Base-by-base conservation (phyloP, 495 filamentous ascomycete genomes). In the Massariosphaeria phaeospora region DNA sequence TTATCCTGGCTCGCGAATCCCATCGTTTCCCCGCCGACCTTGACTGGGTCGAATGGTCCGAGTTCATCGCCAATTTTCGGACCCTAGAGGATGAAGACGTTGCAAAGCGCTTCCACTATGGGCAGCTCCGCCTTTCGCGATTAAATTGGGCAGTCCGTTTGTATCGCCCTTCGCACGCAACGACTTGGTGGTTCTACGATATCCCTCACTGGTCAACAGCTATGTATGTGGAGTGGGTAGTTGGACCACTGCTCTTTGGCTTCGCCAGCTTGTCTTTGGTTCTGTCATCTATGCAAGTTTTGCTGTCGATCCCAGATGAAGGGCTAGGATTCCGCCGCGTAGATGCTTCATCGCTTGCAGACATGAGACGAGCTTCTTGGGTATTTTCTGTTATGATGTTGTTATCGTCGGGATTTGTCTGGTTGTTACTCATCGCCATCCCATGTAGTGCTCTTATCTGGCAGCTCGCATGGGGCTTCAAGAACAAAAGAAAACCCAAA, bases 91-190 rank as follows among this genome's bases (percentile, higher is more conserved):
- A 52, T 42, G 35, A 44, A 21, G 8, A 39, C 12, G 33, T 26
- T 17, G 35, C 35, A 30, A 17, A 44, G 34, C 33, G 48, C 6
- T 52, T 11, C 25, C 21, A 44, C 36, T 42, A 45, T 44, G 35
- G 48, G n/a, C 48, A 52, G 23, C 35, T 52, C 8, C 17, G 48
- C 34, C 48, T 52, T 27, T 24, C 34, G 10, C 33, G 48, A 27
- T 20, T 52, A 26, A 52, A 52, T 34, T 52, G 35, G 48, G 48
- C 48, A 10, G 35, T 52, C 21, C 48, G 48, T 30, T 23, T 52
- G 20, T 52, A 9, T 34, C 34, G 24, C 8, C 48, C 48, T 35
- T 27, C 15, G 46, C 29, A 35, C 46, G 33, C 46, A 8, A 25
- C 12, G 20, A 45, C 18, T 45, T 25, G 11, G 20, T 45, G 42